A percentile compares a stretch with the other conserved stretches of the same genome.
These are phyloP conservation scores for Mycena sp. DNA, from an alignment of 1,284 basidiomycete genomes.

Conservation along the genomic window DNA sequence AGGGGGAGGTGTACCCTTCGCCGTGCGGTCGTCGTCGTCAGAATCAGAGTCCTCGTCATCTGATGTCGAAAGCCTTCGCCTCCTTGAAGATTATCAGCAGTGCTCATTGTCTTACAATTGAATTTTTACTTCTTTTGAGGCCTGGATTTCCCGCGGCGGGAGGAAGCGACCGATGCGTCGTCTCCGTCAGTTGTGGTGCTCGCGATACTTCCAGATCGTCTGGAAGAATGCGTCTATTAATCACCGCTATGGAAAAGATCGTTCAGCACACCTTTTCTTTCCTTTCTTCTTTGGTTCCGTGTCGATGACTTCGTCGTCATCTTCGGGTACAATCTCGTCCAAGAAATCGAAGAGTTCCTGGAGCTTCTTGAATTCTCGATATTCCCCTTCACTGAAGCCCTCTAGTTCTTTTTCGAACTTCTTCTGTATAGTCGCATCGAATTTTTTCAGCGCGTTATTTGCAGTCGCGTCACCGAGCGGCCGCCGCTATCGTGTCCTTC, in stretches of 20 bases:
- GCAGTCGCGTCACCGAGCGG: constrained; percentile 80
- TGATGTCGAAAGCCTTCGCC: constrained; percentile 57
- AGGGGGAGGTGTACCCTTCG: constrained; percentile 46
- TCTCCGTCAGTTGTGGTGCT: constrained; percentile 52
- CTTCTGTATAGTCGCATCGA: constrained; percentile 76
- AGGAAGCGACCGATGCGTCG: constrained; percentile 45
- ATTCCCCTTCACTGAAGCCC: constrained; percentile 80
- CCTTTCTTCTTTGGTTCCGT: constrained; percentile 55
- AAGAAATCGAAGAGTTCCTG: constrained; percentile 74
- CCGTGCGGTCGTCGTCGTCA: constrained; percentile 49
- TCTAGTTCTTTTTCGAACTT: constrained; percentile 79
- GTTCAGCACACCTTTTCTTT: constrained; percentile 55
- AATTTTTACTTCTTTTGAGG: constrained; percentile 52
- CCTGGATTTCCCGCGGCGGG: constrained; percentile 47
- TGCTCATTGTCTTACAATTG: neutral
- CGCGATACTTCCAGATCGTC: constrained; percentile 58
- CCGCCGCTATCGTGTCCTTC: constrained; percentile 64
- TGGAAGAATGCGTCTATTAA: constrained; percentile 36
- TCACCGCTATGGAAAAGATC: neutral
- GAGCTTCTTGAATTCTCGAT: constrained; percentile 66
- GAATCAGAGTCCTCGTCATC: constrained; percentile 54
- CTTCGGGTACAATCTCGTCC: constrained; percentile 67
- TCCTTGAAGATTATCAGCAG: constrained; percentile 43
- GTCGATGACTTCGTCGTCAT: constrained; percentile 61
- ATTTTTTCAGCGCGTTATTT: constrained; percentile 83